phyloP scores from a whole-genome alignment of 2,329 filamentous ascomycete genomes.

The Phaeosphaeriaceae sp. region DNA sequence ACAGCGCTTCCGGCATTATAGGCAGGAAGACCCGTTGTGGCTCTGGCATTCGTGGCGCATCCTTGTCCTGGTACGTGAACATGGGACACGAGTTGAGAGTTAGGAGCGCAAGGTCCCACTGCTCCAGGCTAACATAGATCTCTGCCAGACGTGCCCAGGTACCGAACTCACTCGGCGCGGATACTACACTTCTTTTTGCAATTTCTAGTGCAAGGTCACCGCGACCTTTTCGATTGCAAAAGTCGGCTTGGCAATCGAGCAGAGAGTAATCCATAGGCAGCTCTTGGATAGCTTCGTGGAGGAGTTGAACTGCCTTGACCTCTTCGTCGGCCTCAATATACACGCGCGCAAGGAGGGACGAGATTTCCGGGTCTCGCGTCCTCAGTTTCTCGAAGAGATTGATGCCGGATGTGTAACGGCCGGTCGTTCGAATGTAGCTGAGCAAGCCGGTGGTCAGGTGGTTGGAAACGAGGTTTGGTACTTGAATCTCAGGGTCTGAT shows the following conservation, averaged over 20 bases:
- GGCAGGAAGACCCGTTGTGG: constrained; percentile 87
- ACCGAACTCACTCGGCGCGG: constrained; percentile 94
- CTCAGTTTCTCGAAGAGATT: constrained; percentile 97
- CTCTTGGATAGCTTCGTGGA: constrained; percentile 88
- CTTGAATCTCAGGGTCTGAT: constrained; percentile 95
- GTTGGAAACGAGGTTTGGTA: constrained; percentile 95
- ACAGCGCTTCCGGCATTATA: constrained; percentile 83
- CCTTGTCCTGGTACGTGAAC: constrained; percentile 99
- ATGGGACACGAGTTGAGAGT: constrained; percentile 98
- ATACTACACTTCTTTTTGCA: constrained; percentile 92
- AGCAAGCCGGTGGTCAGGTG: constrained; percentile 92
- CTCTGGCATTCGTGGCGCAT: constrained; percentile 92
- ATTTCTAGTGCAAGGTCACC: constrained; percentile 88
- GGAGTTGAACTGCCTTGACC: constrained; percentile 87
- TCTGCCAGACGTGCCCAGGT: constrained; percentile 95
- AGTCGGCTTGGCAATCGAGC: constrained; percentile 91
- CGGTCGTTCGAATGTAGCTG: constrained; percentile 94
- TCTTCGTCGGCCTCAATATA: constrained; percentile 96
- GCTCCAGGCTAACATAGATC: constrained; percentile 91
- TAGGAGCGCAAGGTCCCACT: constrained; percentile 94
- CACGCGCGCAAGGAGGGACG: constrained; percentile 88
- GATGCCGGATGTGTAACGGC: constrained; percentile 91
- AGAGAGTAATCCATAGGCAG: constrained; percentile 98
- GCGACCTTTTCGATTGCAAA: constrained; percentile 86
- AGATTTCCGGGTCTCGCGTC: constrained; percentile 88